Evolutionary conservation across 176 grass and related monocot genomes (phyloP).

Genomic region (Calamus simplicifolius): DNA sequence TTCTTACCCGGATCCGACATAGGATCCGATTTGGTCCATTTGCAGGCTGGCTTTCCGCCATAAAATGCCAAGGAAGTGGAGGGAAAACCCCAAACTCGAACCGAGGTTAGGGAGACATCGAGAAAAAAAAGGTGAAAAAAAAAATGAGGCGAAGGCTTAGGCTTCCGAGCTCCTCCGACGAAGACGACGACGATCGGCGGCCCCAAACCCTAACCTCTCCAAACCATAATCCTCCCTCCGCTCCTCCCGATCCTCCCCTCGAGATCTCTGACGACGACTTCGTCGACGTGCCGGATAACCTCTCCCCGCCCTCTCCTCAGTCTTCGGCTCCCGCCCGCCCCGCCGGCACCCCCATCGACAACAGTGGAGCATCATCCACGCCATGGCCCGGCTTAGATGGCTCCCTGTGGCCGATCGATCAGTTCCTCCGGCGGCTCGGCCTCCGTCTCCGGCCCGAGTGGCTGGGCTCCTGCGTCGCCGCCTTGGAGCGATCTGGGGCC

Average conservation of each 20-base stretch:
- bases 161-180: constrained; percentile 52
- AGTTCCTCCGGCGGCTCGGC: constrained; percentile 45
- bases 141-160: constrained; percentile 40
- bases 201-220: constrained; percentile 13
- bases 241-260: constrained; percentile 21
- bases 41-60: no score
- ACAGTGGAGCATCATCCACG: not conserved
- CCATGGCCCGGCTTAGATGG: not conserved
- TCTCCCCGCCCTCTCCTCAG: constrained; percentile 31
- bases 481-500: constrained; percentile 9
- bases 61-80: no score
- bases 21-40: no score
- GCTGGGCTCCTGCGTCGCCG: constrained; percentile 47
- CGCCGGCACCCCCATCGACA: not conserved
- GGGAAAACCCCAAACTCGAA: no score
- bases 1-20: no score
- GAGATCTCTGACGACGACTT: constrained; percentile 76
- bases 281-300: constrained; percentile 43
- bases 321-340: not conserved
- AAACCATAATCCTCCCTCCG: constrained; percentile 5
- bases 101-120: no score
- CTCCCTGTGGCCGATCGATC: constrained; percentile 30
- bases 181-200: constrained; percentile 28
- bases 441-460: constrained; percentile 57
- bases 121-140: not conserved